Evolutionary conservation across 768 basidiomycete genomes (phyloP), one percentile per base, ranked within the genome.

Genomic region (Rossbeevera mucosa): DNA sequence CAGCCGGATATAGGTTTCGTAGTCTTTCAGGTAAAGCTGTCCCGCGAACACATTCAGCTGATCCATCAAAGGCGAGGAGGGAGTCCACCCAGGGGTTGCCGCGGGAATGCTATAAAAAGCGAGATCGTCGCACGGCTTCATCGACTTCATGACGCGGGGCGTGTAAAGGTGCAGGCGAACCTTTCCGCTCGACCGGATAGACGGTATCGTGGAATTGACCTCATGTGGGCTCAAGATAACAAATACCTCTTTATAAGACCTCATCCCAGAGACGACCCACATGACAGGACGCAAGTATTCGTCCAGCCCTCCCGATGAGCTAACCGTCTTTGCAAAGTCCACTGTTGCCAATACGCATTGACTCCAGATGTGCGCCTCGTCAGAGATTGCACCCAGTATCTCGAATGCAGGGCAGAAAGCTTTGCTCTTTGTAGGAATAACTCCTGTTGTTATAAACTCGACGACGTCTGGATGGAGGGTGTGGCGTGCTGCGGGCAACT

Each of bases 111-210:
- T 44, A 8, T 44, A 44, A 5, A 44, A 44, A 5, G 21, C 2
- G 24, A 44, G 42, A 44, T 44, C 42, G 24, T 44, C 42, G 44
- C 72, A 72, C 9, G 73, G 55, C 22, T 60, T 56, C 69, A 71
- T 74, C 4, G 60, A 59, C 25, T 61, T 54, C 6, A 58, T 67
- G 38, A 71, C 63, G 2, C 74, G 64, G 6, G 78, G 73, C 0
- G 75, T 61, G 52, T 80, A 80, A 5, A 72, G 33, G 52, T 78
- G 76, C 12, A 80, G 67, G 48, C 67, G 64, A n/a, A 73, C 72
- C 7, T 56, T 24, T 5, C 59, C 51, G 58, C 66, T 68, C 20
- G 31, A 30, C n/a, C 65, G 71, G 51, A 80, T 74, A 0, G 12
- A 7, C 57, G 74, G 64, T 2, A 78, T 62, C 20, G 76, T 62